Evolutionary conservation across 2,329 filamentous ascomycete species (phyloP), one percentile per base, ranked within the genome.

Genomic region (Penicillium palitans): DNA sequence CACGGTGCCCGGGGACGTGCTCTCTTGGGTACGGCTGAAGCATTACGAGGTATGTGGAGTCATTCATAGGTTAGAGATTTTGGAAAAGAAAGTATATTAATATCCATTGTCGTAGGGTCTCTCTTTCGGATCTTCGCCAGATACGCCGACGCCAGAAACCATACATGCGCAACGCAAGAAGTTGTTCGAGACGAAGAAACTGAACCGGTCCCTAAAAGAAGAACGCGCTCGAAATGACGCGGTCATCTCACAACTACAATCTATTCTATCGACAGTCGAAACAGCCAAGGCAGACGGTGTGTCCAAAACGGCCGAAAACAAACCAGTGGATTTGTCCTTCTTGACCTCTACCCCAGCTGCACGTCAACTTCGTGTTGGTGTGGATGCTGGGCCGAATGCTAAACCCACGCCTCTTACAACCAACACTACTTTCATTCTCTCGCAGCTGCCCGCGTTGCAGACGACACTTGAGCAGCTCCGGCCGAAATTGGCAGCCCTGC

Each of bases 391-490:
- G n/a, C 56, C 67, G 44, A 75, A 66, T 58, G 66, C 65, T 13
- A 70, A 67, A 74, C 70, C 71, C 52, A 76, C 69, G 29, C 73
- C 69, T 44, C 70, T 77, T 58, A 80, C 77, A 60, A 81, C 77
- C 53, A 80, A 77, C 56, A 80, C 82, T 15, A 81, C 79, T 29
- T 96, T 97, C 73, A 87, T 90, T 0, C 81, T 96, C 21, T 90
- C 89, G 2, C 93, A 98, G 72, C 80, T 97, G 21, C 90, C 91
- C 29, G 86, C 91, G 0, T 80, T 99, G 46, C 87, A 90, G 58
- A 79, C 85, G 8, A 80, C 96, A 8, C 79, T 96, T 49, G 80
- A 85, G 10, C 82, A 84, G 13, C 78, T 96, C 37, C 80, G 87
- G 61, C 86, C 90, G 0, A 86, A 88, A 59, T 77, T 96, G 29